These are phyloP conservation scores for Capsella bursapastoris DNA, from an alignment of 345 rosid genomes.

Conservation along the genomic window DNA sequence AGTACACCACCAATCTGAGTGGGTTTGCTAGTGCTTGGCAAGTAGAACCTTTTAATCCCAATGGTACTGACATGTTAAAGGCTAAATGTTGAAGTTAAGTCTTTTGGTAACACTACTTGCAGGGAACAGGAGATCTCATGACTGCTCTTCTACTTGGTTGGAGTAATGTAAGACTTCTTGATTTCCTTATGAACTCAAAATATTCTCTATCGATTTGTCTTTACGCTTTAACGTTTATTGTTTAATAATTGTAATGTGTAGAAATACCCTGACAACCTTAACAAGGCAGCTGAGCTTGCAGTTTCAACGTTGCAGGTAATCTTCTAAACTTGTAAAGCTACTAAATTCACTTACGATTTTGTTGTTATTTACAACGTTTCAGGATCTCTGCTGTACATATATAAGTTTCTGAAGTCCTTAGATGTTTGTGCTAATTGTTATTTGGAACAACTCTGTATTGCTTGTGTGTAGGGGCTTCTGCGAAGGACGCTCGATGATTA, in stretches of 20 bases:
- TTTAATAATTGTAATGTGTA: slow-evolving; percentile 40
- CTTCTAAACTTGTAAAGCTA: slow-evolving; percentile 12
- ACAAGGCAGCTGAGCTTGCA: slow-evolving; percentile 91
- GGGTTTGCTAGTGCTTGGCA: not conserved
- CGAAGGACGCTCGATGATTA: slow-evolving; percentile 81
- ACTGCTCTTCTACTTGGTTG: slow-evolving; percentile 98
- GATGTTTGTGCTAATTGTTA: slow-evolving; percentile 9
- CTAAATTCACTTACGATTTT: not conserved
- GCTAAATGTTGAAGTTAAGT: slow-evolving; percentile 25
- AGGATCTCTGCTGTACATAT: not conserved
- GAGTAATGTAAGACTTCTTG: slow-evolving; percentile 78
- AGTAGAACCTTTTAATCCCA: not conserved
- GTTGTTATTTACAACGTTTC: not conserved
- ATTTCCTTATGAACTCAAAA: slow-evolving; percentile 8
- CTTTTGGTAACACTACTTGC: slow-evolving; percentile 34
- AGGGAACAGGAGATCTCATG: slow-evolving; percentile 99
- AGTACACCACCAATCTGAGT: not conserved
- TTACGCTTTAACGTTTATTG: not conserved
- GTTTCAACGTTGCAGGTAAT: slow-evolving; percentile 96
- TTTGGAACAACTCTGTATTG: slow-evolving; percentile 14
- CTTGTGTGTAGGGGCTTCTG: slow-evolving; percentile 63
- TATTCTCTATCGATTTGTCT: not conserved
- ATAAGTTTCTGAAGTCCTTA: not conserved
- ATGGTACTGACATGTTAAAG: not conserved
- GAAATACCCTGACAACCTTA: slow-evolving; percentile 89